Evolutionary conservation across 1,284 basidiomycete species (phyloP).

Genomic region (Spongispora temasekensis): DNA sequence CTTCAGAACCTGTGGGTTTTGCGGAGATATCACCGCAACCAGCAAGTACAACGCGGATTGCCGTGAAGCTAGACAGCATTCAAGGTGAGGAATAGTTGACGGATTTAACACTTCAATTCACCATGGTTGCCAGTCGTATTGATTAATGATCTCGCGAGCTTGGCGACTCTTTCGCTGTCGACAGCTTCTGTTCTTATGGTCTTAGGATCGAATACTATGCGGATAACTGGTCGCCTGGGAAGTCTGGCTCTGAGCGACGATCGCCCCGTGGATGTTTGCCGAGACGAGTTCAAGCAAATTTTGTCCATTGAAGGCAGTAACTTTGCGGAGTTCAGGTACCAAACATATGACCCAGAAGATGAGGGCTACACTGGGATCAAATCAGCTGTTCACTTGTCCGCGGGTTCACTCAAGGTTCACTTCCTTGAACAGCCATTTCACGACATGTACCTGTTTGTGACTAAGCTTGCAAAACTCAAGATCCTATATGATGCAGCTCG

Average conservation of each 20-base stretch:
- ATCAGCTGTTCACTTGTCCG: conserved; percentile 81
- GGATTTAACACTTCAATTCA: conserved; percentile 5
- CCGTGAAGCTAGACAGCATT: conserved; percentile 87
- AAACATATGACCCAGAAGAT: conserved; percentile 83
- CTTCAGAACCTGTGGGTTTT: conserved; percentile 14
- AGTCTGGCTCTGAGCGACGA: conserved; percentile 88
- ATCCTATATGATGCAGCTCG: conserved; percentile 96
- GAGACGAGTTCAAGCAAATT: conserved; percentile 82
- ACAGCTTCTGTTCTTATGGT: conserved; percentile 89
- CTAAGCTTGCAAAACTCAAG: conserved; percentile 90
- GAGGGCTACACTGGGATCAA: conserved; percentile 81
- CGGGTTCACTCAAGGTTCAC: conserved; percentile 91
- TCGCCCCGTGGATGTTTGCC: conserved; percentile 51
- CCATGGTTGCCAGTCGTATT: conserved; percentile 63
- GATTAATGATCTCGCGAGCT: conserved; percentile 69
- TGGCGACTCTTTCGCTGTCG: conserved; percentile 90
- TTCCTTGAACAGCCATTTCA: conserved; percentile 89
- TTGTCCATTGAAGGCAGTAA: conserved; percentile 95
- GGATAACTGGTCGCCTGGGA: conserved; percentile 84
- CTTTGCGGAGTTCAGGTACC: conserved; percentile 93
- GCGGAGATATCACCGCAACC: conserved; percentile 19
- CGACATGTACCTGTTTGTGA: conserved; percentile 82
- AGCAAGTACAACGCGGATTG: conserved; percentile 75
- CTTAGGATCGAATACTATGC: conserved; percentile 74
- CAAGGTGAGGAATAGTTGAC: conserved; percentile 52